Evolutionary conservation across 23 red algal genomes (phyloP).

Genomic region (Pyropia haitanensis): DNA sequence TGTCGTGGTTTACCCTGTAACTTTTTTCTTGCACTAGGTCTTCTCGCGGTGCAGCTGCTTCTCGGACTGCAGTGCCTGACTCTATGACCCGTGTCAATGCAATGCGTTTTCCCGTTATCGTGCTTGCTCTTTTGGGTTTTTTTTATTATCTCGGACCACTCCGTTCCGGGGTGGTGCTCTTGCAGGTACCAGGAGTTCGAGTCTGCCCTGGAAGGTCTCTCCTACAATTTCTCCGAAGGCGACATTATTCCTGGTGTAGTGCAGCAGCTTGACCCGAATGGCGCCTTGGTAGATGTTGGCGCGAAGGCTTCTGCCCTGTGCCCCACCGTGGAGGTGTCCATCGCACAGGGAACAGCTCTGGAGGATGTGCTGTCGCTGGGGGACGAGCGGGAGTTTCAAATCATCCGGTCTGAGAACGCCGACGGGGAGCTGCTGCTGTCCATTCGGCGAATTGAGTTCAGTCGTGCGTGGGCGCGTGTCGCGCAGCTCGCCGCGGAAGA

Average conservation of each 20-base stretch:
- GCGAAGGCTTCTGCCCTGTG: constrained; percentile 83
- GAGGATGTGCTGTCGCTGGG: constrained; percentile 58
- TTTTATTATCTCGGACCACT: no score
- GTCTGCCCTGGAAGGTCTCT: constrained; percentile 42
- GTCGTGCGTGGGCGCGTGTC: constrained; percentile 66
- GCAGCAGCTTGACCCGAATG: constrained; percentile 65
- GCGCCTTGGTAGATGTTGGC: constrained; percentile 88
- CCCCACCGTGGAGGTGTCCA: constrained; percentile 62
- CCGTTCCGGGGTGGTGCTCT: no score
- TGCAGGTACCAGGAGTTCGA: constrained; percentile 85
- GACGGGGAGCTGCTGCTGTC: constrained; percentile 84
- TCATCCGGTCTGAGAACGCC: constrained; percentile 66
- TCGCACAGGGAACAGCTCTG: constrained; percentile 27
- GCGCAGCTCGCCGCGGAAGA: constrained; percentile 76
- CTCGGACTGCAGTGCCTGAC: no score
- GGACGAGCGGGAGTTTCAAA: constrained; percentile 83
- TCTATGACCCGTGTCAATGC: no score
- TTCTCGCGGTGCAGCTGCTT: no score
- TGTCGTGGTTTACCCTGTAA: no score
- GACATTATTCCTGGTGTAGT: constrained; percentile 62
- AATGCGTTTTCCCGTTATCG: no score
- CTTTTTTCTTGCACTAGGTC: no score
- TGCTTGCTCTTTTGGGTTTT: no score
- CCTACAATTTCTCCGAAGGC: constrained; percentile 55
- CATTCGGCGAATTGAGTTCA: constrained; percentile 79